Evolutionary conservation across 139 green algal genomes (phyloP), one percentile per base, ranked within the genome.

Genomic region (Yamagishiella unicocca): DNA sequence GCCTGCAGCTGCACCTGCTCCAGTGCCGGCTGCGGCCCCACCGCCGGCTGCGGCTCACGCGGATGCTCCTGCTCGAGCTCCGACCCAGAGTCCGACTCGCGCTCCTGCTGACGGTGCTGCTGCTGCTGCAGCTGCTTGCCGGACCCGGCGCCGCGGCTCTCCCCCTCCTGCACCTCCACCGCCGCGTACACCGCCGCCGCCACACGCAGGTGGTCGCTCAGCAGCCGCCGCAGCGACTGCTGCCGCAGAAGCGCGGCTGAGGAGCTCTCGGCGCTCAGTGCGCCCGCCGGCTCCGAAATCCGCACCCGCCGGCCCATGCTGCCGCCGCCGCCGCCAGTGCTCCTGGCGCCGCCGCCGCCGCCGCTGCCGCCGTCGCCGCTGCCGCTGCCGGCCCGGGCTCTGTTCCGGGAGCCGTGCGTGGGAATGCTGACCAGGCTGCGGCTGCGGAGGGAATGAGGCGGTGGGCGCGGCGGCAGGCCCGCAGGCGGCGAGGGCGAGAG

Each of bases 141-240:
- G n/a, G n/a, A n/a, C n/a, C n/a, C n/a, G n/a, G n/a, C n/a, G n/a
- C n/a, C n/a, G n/a, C n/a, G n/a, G n/a, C n/a, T 58, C 50, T 58
- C 10, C 21, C n/a, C 55, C 55, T 29, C 55, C 12, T 66, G 21
- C 21, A 8, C 10, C 55, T 8, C 12, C 19, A 4, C 55, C 7
- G 9, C 64, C 21, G 33, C 66, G 66, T 46, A 74, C 66, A 74
- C 31, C 66, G 45, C 45, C 21, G n/a, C 21, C 38, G 70, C 70
- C 70, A 78, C 37, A 12, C 38, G 40, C 27, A 78, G 21, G 25
- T 78, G 70, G 22, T 78, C 70, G 70, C 70, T 55, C 17, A 78
- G 70, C 40, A 78, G 38, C 38, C 70, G 70, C 40, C 70, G 70
- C 40, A 78, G 40, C 40, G 38, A 55, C 19, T 35, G 7, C 4